These are phyloP conservation scores for Achaetomiella virescens DNA, from an alignment of 495 filamentous ascomycete species.

Conservation along the genomic window DNA sequence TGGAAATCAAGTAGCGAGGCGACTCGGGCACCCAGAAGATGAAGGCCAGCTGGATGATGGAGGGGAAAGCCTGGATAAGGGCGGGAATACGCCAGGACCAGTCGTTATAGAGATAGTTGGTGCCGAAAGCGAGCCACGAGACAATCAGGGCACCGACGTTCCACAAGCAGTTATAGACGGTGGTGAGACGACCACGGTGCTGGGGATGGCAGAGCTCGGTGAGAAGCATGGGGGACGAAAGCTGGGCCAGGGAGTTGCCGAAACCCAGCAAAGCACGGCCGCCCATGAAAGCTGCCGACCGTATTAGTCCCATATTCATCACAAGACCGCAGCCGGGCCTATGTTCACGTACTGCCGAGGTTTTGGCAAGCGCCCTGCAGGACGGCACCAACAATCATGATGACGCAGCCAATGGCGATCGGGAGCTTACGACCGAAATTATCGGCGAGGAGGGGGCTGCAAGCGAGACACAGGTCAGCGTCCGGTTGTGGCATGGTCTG, in stretches of 20 bases:
- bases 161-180: constrained; percentile 62
- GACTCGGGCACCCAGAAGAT: constrained; percentile 54
- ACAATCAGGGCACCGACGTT: constrained; percentile 53
- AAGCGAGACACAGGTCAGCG: constrained; percentile 18
- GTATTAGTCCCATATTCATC: background rate
- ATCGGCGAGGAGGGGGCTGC: constrained; percentile 55
- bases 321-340: background rate
- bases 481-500: background rate
- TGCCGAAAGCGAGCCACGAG: constrained; percentile 48
- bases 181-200: constrained; percentile 59
- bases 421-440: constrained; percentile 55
- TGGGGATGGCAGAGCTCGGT: constrained; percentile 62
- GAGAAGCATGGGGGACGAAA: constrained; percentile 57
- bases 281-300: constrained; percentile 30
- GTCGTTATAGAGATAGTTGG: constrained; percentile 41
- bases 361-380: constrained; percentile 48
- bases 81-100: constrained; percentile 52
- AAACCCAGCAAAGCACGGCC: constrained; percentile 51
- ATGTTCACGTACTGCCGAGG: constrained; percentile 24
- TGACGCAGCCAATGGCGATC: constrained; percentile 54
- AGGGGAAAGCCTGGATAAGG: constrained; percentile 50
- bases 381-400: constrained; percentile 58
- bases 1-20: constrained; percentile 58
- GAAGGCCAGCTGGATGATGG: constrained; percentile 45
- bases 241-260: constrained; percentile 53